Base-by-base conservation (phyloP, 495 filamentous ascomycete species). In the Hypoxylon intermedium region DNA sequence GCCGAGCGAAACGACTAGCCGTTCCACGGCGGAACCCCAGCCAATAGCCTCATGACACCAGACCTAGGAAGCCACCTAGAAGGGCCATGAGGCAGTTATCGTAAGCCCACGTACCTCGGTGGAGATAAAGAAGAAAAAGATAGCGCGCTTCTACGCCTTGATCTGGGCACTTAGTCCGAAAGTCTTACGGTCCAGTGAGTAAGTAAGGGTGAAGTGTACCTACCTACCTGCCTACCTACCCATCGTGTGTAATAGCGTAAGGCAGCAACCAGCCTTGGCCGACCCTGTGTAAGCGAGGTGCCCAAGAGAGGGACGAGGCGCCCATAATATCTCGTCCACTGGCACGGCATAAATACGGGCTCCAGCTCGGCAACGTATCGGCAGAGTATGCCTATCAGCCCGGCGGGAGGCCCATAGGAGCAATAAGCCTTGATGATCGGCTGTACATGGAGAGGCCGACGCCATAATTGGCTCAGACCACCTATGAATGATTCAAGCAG, bases 31-130 rank as follows among this genome's bases (percentile, higher is more conserved):
- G 19, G 21, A 21, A 21, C 2, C 20, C n/a, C 13, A n/a, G 15
- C 41, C 41, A 43, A 26, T 43, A 26, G 21, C 9, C 20, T 43
- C 41, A n/a, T 24, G 41, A 43, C 41, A 43, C 41, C 41, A 43
- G 41, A 43, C 34, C 34, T 37, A 13, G 34, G n/a, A 13, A 2
- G 34, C 34, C 34, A 37, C 11, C n/a, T 37, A n/a, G 13, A 15
- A 37, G 12, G n/a, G n/a, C 11, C 21, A 21, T 52, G 21, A 46
- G 56, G 56, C 31, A 31, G 16, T 19, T 36, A 21, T 34, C 20
- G 30, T 42, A 13, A 11, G 38, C 42, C 48, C 50, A 61, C 58
- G 58, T 49, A 61, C 58, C 50, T 44, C 20, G 24, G 58, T 61
- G 58, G 41, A 42, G 58, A n/a, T n/a, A n/a, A n/a, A n/a, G n/a